Base-by-base conservation (phyloP, 2,329 filamentous ascomycete genomes). In the Truncatella angustata region DNA sequence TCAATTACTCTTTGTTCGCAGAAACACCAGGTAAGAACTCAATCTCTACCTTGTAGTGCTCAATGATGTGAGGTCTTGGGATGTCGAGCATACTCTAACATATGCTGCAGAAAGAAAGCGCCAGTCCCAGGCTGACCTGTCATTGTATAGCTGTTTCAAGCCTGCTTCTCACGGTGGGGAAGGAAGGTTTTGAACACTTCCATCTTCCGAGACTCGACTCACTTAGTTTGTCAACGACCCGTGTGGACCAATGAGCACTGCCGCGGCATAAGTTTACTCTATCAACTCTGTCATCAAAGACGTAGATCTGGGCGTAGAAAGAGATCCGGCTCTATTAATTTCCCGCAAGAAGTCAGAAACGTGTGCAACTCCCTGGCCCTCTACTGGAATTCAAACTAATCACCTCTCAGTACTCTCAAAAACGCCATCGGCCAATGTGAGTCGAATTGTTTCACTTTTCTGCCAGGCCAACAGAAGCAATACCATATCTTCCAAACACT, bases 141-240 rank as follows among this genome's bases (percentile, higher is more conserved):
- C 35, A 37, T 51, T 51, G 48, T 54, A 54, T 51, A 59, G 45
- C 42, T 52, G 48, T 44, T 24, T 32, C 36, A 56, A 49, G 50
- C 51, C 52, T 47, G 56, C 53, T 53, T 56, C 52, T 54, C 47
- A 49, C 42, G 50, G 60, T 55, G 57, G 58, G 56, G 56, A 59
- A 60, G 48, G 58, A 51, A 18, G 39, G 60, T 63, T 61, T 64
- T 60, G 57, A 59, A 63, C 54, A 47, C 57, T 58, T 64, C 64
- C 54, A 57, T 54, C 55, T 63, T 61, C 65, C 64, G 66, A 68
- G 59, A 68, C 66, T 61, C 61, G 65, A 66, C 61, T 68, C 62
- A 67, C 46, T 62, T 58, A 66, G 65, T 67, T 67, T 68, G 65
- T 56, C 56, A 63, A 62, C 58, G 56, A 39, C 53, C 51, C 37